Conservation (phyloP, 1,139 yeast genomes). For the Hyphopichia burtonii region DNA sequence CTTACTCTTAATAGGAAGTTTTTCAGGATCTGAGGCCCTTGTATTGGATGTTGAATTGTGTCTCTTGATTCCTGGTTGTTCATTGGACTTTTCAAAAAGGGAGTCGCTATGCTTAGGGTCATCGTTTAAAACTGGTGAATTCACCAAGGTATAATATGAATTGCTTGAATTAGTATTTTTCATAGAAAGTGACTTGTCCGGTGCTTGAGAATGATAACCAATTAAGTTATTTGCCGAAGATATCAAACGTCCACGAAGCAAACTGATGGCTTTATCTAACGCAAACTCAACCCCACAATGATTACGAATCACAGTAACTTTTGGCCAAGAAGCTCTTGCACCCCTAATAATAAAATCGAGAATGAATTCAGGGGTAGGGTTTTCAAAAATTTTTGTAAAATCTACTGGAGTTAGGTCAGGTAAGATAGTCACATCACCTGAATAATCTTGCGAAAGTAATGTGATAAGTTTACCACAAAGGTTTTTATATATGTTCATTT, state of each 20-base stretch:
- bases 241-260: constrained; percentile 65
- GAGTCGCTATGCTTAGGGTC: no score
- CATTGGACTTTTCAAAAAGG: no score
- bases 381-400: constrained; percentile 61
- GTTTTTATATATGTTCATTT: constrained; percentile 73
- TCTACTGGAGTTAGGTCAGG: constrained; percentile 69
- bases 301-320: constrained; percentile 75
- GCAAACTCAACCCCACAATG: constrained; percentile 91
- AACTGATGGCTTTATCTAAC: constrained; percentile 72
- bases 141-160: constrained; percentile 18
- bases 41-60: constrained; percentile 18
- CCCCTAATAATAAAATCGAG: constrained; percentile 75
- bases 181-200: constrained; percentile 7
- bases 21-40: constrained; percentile 8
- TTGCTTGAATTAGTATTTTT: constrained; percentile 4
- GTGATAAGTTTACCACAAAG: constrained; percentile 71
- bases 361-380: constrained; percentile 78
- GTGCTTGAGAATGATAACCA: constrained; percentile 3
- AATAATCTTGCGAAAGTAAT: constrained; percentile 78
- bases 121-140: constrained; percentile 22
- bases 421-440: constrained; percentile 90
- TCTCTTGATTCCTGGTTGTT: constrained; percentile 19
- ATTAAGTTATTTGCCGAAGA: constrained; percentile 27
- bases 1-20: constrained; percentile 14
- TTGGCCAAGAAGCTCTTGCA: constrained; percentile 93